phyloP scores from a whole-genome alignment of 176 grass and related monocot genomes.

The Panicum miliaceum region DNA sequence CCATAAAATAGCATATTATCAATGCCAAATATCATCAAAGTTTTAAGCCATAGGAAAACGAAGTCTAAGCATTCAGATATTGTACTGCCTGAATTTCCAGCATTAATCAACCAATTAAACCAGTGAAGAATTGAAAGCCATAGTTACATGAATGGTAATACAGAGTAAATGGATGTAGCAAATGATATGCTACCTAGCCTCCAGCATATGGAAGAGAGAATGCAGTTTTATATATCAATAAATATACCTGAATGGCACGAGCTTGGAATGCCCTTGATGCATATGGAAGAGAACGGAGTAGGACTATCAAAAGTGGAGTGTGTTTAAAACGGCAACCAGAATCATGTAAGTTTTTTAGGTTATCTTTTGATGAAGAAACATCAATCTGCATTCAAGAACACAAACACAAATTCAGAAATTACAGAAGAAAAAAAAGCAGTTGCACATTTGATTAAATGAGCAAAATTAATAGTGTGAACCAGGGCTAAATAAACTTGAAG shows the following conservation, averaged over 20 bases:
- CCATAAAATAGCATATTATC: constrained; percentile 13
- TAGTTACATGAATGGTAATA: neutral
- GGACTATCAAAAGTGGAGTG: constrained; percentile 80
- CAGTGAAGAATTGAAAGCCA: neutral
- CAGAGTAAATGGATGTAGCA: neutral
- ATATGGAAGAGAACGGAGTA: constrained; percentile 87
- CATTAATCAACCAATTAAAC: constrained; percentile 19
- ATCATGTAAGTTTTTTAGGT: constrained; percentile 82
- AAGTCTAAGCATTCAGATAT: constrained; percentile 10
- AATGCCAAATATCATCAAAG: constrained; percentile 19
- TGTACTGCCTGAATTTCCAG: neutral
- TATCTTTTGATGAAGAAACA: constrained; percentile 82
- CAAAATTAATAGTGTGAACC: neutral
- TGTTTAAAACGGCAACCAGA: constrained; percentile 91
- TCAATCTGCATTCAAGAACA: constrained; percentile 68
- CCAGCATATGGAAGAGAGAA: neutral
- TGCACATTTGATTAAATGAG: neutral
- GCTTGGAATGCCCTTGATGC: constrained; percentile 90
- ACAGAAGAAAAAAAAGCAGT: neutral
- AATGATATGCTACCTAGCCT: neutral
- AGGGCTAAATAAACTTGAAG: constrained; percentile 37
- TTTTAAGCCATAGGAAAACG: constrained; percentile 26
- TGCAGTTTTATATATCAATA: constrained; percentile 7
- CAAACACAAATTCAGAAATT: constrained; percentile 27
- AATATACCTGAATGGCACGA: constrained; percentile 92